Conservation (phyloP, 129 eudicot genomes). For the Heracleum sosnowskyi region DNA sequence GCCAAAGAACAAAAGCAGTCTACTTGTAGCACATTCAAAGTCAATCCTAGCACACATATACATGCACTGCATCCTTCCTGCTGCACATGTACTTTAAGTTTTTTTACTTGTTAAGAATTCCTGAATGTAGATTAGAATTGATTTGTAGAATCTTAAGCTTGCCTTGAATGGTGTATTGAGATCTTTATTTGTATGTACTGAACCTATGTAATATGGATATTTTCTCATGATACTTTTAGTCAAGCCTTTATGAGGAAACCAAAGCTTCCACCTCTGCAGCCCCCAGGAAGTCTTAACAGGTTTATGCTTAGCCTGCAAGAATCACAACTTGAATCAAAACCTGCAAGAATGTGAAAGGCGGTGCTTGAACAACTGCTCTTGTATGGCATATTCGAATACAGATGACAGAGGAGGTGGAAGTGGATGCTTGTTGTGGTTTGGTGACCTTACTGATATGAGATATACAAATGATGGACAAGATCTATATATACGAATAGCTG, state of each 20-base stretch:
- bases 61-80: not conserved
- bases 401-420: not conserved
- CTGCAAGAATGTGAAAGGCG: not conserved
- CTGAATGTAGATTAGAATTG: no score
- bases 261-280: no score
- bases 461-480: not conserved
- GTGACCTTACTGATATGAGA: not conserved
- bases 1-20: not conserved
- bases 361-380: not conserved
- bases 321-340: not conserved
- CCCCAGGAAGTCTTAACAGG: no score
- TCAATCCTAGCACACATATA: not conserved
- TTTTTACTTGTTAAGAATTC: no score
- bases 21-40: not conserved
- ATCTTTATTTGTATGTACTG: no score
- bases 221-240: no score
- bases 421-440: not conserved
- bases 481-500: not conserved
- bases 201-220: no score
- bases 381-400: not conserved
- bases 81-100: not conserved
- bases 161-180: no score
- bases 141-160: no score
- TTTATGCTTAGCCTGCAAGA: no score
- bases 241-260: no score